A percentile compares a stretch with the other conserved stretches of the same genome.
Conservation (phyloP, 768 basidiomycete genomes). For the Chalciporus piperatus region DNA sequence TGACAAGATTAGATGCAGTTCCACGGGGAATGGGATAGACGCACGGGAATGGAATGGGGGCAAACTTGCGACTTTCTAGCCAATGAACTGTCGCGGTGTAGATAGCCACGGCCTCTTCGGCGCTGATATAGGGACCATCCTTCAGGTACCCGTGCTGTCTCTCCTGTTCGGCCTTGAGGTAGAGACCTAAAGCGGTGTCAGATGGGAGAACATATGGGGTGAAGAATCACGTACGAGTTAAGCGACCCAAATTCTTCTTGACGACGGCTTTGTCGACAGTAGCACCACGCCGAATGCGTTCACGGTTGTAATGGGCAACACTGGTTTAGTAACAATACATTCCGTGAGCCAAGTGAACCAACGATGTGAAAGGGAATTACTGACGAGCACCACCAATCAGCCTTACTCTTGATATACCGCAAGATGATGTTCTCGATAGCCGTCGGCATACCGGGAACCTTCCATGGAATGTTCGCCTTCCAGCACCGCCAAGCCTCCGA, state of each 20-base stretch:
- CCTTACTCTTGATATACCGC: slow-evolving; percentile 98
- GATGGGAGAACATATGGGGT: not conserved
- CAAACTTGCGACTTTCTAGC: slow-evolving; percentile 97
- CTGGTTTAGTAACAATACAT: slow-evolving; percentile 32
- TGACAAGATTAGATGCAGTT: slow-evolving; percentile 1
- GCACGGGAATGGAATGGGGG: slow-evolving; percentile 97
- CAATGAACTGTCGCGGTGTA: slow-evolving; percentile 99
- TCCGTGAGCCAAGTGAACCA: not conserved
- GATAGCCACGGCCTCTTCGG: slow-evolving; percentile 97
- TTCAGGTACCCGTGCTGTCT: slow-evolving; percentile 98
- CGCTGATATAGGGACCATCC: slow-evolving; percentile 98
- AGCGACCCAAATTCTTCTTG: slow-evolving; percentile 97
- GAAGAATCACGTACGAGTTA: slow-evolving; percentile 66
- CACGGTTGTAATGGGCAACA: slow-evolving; percentile 97
- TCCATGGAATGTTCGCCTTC: slow-evolving; percentile 99
- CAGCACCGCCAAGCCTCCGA: slow-evolving; percentile 99
- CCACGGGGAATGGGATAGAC: slow-evolving; percentile 21
- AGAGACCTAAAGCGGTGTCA: slow-evolving; percentile 55
- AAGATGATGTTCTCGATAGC: slow-evolving; percentile 99
- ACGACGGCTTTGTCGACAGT: slow-evolving; percentile 98
- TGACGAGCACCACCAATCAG: slow-evolving; percentile 97
- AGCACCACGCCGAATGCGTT: slow-evolving; percentile 94
- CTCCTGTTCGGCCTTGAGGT: slow-evolving; percentile 98
- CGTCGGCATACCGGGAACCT: slow-evolving; percentile 99
- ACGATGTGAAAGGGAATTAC: slow-evolving; percentile 24